These are phyloP conservation scores for Populus tremula DNA, from an alignment of 345 rosid genomes.

Conservation along the genomic window DNA sequence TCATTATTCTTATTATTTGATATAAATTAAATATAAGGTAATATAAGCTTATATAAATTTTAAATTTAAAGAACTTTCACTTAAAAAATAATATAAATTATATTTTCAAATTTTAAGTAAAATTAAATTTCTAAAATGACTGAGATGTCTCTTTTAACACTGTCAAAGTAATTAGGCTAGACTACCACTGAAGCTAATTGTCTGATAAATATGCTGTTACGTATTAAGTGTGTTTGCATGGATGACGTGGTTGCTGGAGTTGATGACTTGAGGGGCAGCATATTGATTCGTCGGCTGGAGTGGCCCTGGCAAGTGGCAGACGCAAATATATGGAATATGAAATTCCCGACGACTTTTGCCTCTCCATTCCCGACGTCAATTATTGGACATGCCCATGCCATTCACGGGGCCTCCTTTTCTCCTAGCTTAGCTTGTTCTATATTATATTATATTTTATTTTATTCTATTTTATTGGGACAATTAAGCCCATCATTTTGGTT, in stretches of 20 bases:
- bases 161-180: too few relatives aligned
- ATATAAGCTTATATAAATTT: too few relatives aligned
- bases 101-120: too few relatives aligned
- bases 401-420: slow-evolving; percentile 17
- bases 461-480: background rate
- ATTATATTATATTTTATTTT: too few relatives aligned
- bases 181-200: background rate
- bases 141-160: too few relatives aligned
- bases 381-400: slow-evolving; percentile 31
- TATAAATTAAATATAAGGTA: too few relatives aligned
- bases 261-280: background rate
- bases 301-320: background rate
- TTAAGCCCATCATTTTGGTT: background rate
- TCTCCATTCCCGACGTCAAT: slow-evolving; percentile 34
- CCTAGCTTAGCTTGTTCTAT: background rate
- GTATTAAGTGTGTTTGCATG: background rate
- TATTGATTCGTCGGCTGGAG: too few relatives aligned
- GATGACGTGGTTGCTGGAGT: background rate
- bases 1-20: too few relatives aligned
- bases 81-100: too few relatives aligned
- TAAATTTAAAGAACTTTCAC: rapidly evolving
- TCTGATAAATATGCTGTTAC: background rate
- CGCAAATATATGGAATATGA: background rate
- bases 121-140: too few relatives aligned
- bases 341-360: background rate